Base-by-base conservation (phyloP, 225 moss, liverwort and hornwort genomes). In the Takakia lepidozioides region DNA sequence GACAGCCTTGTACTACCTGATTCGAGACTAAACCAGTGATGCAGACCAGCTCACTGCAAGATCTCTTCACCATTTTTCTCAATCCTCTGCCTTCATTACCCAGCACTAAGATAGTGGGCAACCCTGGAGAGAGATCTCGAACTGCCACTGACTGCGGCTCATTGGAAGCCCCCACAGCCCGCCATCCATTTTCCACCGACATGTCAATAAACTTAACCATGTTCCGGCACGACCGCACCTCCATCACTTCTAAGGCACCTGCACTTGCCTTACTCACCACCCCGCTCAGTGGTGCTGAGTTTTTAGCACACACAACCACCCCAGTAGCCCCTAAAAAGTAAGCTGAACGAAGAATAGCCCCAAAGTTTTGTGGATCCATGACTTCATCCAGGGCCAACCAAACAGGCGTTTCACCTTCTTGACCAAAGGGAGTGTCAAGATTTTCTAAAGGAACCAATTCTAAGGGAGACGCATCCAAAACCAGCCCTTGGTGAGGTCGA, bases 221-320 rank as follows among this genome's bases (percentile, higher is more conserved):
- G 24, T 91, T 98, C 46, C 70, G 75, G 36, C 98, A 98, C 15
- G 65, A 87, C 25, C 85, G 87, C 65, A 98, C 86, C 61, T 98
- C 98, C 98, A 98, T 98, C 14, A 83, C 87, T 56, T 98, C 98
- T 63, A 98, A 54, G 2, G 98, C 98, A 5, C 98, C 98, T 10
- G 87, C 80, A 54, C 98, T 98, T 1, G 98, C 98, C 69, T 98
- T 98, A 76, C 98, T 91, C 42, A 98, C 98, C 29, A 98, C 91
- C 46, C 87, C 98, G 51, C 98, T 98, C 62, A 98, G 59, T 1
- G 98, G 98, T 4, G 98, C 91, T 38, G 98, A 98, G 44, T 98
- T 98, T 43, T 98, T 98, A 28, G 91, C 83, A 53, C 98, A 98
- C 0, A 91, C 98, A 3, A 98, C 50, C 32, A 98, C 78, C 1